phyloP scores from a whole-genome alignment of 139 green algal genomes.

The Trebouxia sp. region DNA sequence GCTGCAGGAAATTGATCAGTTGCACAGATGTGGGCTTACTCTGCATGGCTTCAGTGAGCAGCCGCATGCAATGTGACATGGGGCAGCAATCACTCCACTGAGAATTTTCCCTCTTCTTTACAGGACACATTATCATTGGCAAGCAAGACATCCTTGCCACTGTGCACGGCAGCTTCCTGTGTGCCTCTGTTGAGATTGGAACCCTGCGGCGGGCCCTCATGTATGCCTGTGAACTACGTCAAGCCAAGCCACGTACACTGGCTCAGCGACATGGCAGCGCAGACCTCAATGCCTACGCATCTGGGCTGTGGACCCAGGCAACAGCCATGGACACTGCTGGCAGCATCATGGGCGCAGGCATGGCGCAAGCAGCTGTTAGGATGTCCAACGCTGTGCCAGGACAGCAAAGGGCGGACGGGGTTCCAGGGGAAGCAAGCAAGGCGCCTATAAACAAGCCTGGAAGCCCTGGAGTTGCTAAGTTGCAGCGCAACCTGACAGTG shows the following conservation, averaged over 20 bases:
- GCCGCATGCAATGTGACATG: not conserved
- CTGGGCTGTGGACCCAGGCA: not conserved
- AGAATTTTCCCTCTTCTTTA: not conserved
- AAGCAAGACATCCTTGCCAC: conserved; percentile 5
- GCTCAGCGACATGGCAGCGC: not conserved
- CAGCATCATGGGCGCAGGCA: not conserved
- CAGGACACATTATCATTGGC: conserved; percentile 1
- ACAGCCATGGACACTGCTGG: not conserved
- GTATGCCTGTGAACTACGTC: conserved; percentile 17
- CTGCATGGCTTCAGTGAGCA: not conserved
- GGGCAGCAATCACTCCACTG: not conserved
- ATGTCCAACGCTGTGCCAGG: not conserved
- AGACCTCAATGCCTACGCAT: not conserved
- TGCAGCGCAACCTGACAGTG: conserved; percentile 3
- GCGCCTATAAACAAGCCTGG: not conserved
- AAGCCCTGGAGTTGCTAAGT: not conserved
- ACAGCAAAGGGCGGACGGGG: not conserved
- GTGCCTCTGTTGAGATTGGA: conserved; percentile 21
- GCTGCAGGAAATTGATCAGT: not conserved
- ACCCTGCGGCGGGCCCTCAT: conserved; percentile 27
- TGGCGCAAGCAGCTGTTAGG: not conserved
- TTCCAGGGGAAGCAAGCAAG: not conserved
- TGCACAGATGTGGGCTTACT: too few relatives aligned
- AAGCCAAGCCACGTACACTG: not conserved
- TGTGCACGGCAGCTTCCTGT: conserved; percentile 30